A percentile compares a stretch with the other conserved stretches of the same genome.
Evolutionary conservation across 2,329 filamentous ascomycete species (phyloP).

Genomic region (Coleophoma cylindrospora): DNA sequence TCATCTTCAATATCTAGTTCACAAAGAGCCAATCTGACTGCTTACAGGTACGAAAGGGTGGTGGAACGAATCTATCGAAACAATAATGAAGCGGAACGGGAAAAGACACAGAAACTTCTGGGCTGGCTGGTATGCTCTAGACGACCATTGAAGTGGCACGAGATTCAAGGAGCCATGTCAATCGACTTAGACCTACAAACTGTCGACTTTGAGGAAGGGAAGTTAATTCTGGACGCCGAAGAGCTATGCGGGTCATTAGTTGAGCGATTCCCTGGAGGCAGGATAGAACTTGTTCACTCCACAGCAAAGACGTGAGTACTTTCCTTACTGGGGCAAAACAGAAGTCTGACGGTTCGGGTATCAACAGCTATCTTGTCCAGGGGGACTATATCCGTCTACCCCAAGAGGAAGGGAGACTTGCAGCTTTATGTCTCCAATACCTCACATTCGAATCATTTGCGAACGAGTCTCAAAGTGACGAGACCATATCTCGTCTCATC

Average conservation of each 20-base stretch:
- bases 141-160: slow-evolving; percentile 33
- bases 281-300: background rate
- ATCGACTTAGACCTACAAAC: slow-evolving; percentile 22
- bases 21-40: background rate
- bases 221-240: slow-evolving; percentile 18
- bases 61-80: slow-evolving; percentile 6
- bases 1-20: background rate
- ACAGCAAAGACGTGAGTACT: background rate
- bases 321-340: background rate
- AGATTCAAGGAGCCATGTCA: slow-evolving; percentile 32
- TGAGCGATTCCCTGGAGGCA: slow-evolving; percentile 4
- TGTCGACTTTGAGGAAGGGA: slow-evolving; percentile 24
- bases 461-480: slow-evolving; percentile 3
- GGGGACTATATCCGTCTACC: slow-evolving; percentile 6
- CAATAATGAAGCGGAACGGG: background rate
- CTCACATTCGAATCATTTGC: slow-evolving; percentile 22
- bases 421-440: slow-evolving; percentile 22
- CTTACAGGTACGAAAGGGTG: slow-evolving; percentile 11
- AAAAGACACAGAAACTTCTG: slow-evolving; percentile 20
- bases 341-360: background rate
- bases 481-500: background rate
- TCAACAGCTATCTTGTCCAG: background rate
- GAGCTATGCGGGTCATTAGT: slow-evolving; percentile 32
- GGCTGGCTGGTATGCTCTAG: slow-evolving; percentile 33
- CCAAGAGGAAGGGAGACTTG: slow-evolving; percentile 16